Conservation (phyloP, 2,329 filamentous ascomycete species). For the Alternaria atra region DNA sequence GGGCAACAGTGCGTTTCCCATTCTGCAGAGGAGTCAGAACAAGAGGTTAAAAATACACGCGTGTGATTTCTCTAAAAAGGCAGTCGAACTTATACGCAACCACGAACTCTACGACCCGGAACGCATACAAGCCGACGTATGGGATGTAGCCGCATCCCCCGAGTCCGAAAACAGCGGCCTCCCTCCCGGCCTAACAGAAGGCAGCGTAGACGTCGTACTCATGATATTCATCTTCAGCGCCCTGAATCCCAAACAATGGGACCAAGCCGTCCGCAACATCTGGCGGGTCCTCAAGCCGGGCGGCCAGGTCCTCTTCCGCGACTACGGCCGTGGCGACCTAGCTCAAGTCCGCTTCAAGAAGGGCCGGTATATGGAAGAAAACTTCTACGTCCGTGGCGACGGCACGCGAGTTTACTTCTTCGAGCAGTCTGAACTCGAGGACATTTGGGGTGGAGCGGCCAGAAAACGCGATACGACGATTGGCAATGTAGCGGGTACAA, state of each 20-base stretch:
- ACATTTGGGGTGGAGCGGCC: conserved; percentile 74
- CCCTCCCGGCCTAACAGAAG: conserved; percentile 78
- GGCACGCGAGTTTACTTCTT: conserved; percentile 98
- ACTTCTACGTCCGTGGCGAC: conserved; percentile 96
- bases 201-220: conserved; percentile 88
- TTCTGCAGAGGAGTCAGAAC: conserved; percentile 86
- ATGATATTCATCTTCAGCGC: conserved; percentile 99
- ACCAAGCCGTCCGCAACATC: conserved; percentile 81
- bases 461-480: conserved; percentile 7
- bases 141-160: conserved; percentile 74
- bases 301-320: conserved; percentile 92
- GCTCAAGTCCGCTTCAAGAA: conserved; percentile 98
- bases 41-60: conserved; percentile 83
- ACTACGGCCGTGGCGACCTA: conserved; percentile 94
- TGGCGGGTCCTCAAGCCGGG: conserved; percentile 86
- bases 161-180: conserved; percentile 64
- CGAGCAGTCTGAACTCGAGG: conserved; percentile 79
- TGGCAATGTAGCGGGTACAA: conserved; percentile 10
- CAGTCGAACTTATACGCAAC: conserved; percentile 88
- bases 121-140: conserved; percentile 87
- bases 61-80: conserved; percentile 95
- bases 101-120: conserved; percentile 78
- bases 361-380: conserved; percentile 90
- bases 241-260: conserved; percentile 85
- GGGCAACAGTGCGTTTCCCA: conserved; percentile 94